Evolutionary conservation across 805 yeast species (phyloP), one percentile per base, ranked within the genome.

Genomic region (Metschnikowia proteae): DNA sequence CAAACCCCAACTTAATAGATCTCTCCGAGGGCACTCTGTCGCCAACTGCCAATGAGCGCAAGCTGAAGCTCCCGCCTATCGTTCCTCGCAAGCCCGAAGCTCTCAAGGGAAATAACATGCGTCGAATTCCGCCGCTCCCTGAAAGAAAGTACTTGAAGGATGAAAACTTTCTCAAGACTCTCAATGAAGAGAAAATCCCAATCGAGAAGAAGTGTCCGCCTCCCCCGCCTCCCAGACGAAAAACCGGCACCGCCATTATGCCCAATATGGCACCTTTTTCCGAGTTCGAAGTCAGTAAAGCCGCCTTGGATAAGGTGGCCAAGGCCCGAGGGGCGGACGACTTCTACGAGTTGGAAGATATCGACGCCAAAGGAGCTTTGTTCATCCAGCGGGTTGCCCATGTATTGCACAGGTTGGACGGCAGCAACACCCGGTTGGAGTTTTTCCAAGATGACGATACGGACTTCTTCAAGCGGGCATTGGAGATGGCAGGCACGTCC

Each of bases 71-170:
- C 3, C 68, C 75, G 0, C 82, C 84, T 0, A 55, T 73, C 50
- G 66, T 76, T 0, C 84, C 84, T 0, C 65, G 63, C 31, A 80
- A 80, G 52, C 84, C 84, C 3, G 55, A 49, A 0, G 45, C 55
- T 3, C 58, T 77, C n/a, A 66, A 64, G 50, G 75, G 77, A 0
- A 62, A 60, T 8, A 59, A 60, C 13, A 31, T 65, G 9, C 49
- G 47, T 13, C 56, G 57, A 34, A 60, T 60, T 23, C 73, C 74
- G 3, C 73, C 75, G 1, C 58, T 68, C n/a, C 74, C 74, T 2
- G 54, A 53, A 30, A 50, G 68, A 29, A 48, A 47, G 32, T 35
- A 44, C 38, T 27, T 39, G 32, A 13, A 27, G 9, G 38, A 42
- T 26, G 45, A 32, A 6, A 32, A 6, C 13, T 38, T 27, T 10